Conservation (phyloP, 352 stramenopile species). For the Phytophthora nicotianae region DNA sequence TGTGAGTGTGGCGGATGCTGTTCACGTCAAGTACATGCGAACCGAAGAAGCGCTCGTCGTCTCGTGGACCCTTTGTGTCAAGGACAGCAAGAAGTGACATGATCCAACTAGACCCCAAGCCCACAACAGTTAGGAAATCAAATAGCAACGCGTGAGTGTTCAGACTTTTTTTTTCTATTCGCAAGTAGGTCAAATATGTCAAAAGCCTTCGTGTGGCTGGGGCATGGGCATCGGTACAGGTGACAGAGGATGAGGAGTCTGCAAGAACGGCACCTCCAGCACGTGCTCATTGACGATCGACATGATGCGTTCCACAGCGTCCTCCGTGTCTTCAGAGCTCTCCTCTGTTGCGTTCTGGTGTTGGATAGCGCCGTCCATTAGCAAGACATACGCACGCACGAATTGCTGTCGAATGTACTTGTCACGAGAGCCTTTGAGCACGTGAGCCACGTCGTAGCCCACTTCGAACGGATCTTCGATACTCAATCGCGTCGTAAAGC, state of each 20-base stretch:
- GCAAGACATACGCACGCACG: slow-evolving; percentile 66
- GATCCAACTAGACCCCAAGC: slow-evolving; percentile 26
- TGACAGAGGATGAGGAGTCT: slow-evolving; percentile 28
- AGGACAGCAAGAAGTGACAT: slow-evolving; percentile 33
- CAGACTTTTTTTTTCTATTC: slow-evolving; percentile 36
- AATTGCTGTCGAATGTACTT: slow-evolving; percentile 89
- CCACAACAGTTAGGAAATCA: slow-evolving; percentile 32
- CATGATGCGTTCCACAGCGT: slow-evolving; percentile 40
- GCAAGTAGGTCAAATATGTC: slow-evolving; percentile 26
- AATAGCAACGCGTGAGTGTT: slow-evolving; percentile 22
- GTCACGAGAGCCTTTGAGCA: slow-evolving; percentile 91
- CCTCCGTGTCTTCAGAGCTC: not conserved
- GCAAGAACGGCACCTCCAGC: slow-evolving; percentile 48
- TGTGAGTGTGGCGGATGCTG: slow-evolving; percentile 46
- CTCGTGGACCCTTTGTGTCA: slow-evolving; percentile 60
- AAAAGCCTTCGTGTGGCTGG: slow-evolving; percentile 26
- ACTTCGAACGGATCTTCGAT: slow-evolving; percentile 99
- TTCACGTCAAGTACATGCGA: slow-evolving; percentile 58
- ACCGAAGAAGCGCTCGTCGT: slow-evolving; percentile 49
- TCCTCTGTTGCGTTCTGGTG: slow-evolving; percentile 19
- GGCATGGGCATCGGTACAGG: slow-evolving; percentile 26
- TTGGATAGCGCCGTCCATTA: slow-evolving; percentile 54
- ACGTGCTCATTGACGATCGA: slow-evolving; percentile 46
- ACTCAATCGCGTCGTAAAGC: slow-evolving; percentile 75
- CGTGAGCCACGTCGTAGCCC: slow-evolving; percentile 97